Conservation (phyloP, 768 basidiomycete species). For the Kwoniella sp. region DNA sequence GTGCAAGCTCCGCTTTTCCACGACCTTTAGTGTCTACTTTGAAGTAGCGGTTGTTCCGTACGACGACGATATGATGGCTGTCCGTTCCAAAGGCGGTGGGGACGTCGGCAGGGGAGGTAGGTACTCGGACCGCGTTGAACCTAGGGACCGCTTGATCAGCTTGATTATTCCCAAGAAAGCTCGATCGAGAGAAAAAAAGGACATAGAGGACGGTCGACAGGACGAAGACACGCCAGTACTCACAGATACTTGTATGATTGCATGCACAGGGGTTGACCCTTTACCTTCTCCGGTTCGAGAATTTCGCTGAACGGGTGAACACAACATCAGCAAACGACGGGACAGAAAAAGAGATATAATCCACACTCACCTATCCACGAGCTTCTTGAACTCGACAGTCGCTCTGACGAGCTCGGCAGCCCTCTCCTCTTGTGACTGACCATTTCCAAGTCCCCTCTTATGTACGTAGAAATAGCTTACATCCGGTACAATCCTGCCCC, state of each 20-base stretch:
- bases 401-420: conserved; percentile 84
- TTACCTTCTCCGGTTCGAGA: conserved; percentile 83
- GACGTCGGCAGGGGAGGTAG: conserved; percentile 77
- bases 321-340: conserved; percentile 8
- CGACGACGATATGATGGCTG: conserved; percentile 85
- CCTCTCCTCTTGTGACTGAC: conserved; percentile 64
- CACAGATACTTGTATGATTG: conserved; percentile 90
- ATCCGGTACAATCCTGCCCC: conserved; percentile 86
- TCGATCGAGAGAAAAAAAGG: not conserved
- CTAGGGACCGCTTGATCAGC: conserved; percentile 49
- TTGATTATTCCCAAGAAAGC: too few species aligned
- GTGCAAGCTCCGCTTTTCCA: conserved; percentile 71
- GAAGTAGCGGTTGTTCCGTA: conserved; percentile 90
- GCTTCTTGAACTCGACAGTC: conserved; percentile 76
- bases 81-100: conserved; percentile 76
- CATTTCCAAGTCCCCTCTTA: conserved; percentile 63
- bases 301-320: conserved; percentile 65
- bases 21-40: conserved; percentile 70
- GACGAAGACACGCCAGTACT: conserved; percentile 38
- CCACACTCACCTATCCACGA: conserved; percentile 78
- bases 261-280: conserved; percentile 79
- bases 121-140: conserved; percentile 92
- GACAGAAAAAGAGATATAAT: not conserved
- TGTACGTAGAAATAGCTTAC: conserved; percentile 97
- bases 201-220: too few species aligned